Evolutionary conservation across 1,284 basidiomycete genomes (phyloP).

Genomic region (Ceratobasidium sp.): DNA sequence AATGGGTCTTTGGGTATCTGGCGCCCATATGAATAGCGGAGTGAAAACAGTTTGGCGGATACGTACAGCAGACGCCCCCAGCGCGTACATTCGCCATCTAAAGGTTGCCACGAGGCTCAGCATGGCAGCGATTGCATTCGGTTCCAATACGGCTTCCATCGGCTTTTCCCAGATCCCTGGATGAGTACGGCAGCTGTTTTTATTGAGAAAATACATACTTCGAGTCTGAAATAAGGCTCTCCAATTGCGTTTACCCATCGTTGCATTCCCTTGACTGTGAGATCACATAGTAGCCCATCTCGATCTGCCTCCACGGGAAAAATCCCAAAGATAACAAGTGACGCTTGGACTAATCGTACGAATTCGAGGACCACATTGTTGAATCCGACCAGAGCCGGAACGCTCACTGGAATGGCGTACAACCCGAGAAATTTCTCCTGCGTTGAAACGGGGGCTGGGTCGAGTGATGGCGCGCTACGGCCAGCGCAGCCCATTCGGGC

Average conservation of each 20-base stretch:
- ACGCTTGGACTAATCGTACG: conserved; percentile 77
- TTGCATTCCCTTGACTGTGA: conserved; percentile 76
- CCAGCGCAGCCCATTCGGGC: conserved; percentile 83
- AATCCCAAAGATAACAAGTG: conserved; percentile 77
- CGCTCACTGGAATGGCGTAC: conserved; percentile 38
- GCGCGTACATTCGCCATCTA: conserved; percentile 74
- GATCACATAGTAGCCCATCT: conserved; percentile 80
- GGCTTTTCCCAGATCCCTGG: conserved; percentile 61
- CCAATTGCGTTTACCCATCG: conserved; percentile 77
- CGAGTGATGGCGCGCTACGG: conserved; percentile 78
- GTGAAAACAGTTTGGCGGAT: neutral
- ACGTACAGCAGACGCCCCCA: conserved; percentile 57
- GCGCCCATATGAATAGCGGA: conserved; percentile 41
- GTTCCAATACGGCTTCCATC: conserved; percentile 79
- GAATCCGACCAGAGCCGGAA: conserved; percentile 58
- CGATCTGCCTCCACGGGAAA: conserved; percentile 62
- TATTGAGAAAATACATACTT: conserved; percentile 62
- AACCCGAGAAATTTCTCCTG: conserved; percentile 36
- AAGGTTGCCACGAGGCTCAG: conserved; percentile 75
- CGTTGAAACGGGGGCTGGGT: conserved; percentile 57
- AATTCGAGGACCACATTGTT: conserved; percentile 77
- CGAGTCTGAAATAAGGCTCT: conserved; percentile 70
- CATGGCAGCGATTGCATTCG: conserved; percentile 74
- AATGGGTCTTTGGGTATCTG: conserved; percentile 81
- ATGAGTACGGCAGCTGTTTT: neutral